These are phyloP conservation scores for Russula compacta DNA, from an alignment of 768 basidiomycete species.

Conservation along the genomic window DNA sequence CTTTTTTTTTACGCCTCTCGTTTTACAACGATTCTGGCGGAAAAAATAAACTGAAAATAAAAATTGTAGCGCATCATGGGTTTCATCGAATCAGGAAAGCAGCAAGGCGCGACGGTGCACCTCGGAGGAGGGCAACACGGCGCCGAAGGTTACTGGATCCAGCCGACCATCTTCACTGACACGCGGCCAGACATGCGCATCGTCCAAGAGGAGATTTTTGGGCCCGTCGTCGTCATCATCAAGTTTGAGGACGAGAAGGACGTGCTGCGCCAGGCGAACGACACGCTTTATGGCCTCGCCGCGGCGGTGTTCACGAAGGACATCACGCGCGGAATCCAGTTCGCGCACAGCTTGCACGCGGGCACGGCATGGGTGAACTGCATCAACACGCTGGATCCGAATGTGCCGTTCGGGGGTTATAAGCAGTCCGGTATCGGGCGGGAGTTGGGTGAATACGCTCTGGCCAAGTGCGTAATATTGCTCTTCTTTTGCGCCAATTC, in stretches of 20 bases:
- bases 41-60: too few species aligned
- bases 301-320: slow-evolving; percentile 80
- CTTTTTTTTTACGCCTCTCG: too few species aligned
- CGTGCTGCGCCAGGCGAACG: slow-evolving; percentile 69
- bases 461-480: slow-evolving; percentile 24
- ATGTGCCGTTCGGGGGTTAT: slow-evolving; percentile 57
- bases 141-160: slow-evolving; percentile 50
- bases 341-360: slow-evolving; percentile 67
- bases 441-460: slow-evolving; percentile 47
- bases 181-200: slow-evolving; percentile 47
- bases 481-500: neutral
- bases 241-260: slow-evolving; percentile 59
- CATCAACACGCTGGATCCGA: slow-evolving; percentile 30
- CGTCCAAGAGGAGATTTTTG: slow-evolving; percentile 53
- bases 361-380: slow-evolving; percentile 70
- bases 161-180: slow-evolving; percentile 57
- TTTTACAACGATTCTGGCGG: neutral
- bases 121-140: slow-evolving; percentile 47
- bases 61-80: slow-evolving; percentile 42
- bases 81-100: slow-evolving; percentile 53
- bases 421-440: slow-evolving; percentile 65
- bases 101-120: slow-evolving; percentile 50
- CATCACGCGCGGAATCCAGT: slow-evolving; percentile 61
- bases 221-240: slow-evolving; percentile 61
- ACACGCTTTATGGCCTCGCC: slow-evolving; percentile 80